Conservation (phyloP, 768 basidiomycete genomes). For the Dendrothele bispora region DNA sequence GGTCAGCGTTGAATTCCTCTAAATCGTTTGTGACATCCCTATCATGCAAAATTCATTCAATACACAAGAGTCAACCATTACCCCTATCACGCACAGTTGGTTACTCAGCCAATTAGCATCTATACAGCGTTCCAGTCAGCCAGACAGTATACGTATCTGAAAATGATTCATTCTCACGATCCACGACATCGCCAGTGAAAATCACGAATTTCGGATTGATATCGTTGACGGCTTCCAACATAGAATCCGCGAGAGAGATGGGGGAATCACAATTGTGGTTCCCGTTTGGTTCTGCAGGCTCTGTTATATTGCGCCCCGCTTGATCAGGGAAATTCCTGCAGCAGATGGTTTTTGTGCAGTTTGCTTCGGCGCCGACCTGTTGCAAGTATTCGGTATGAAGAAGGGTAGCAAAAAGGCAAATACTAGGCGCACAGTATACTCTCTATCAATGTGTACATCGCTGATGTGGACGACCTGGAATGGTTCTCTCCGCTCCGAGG, state of each 20-base stretch:
- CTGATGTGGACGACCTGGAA: slow-evolving; percentile 35
- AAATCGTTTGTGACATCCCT: slow-evolving; percentile 28
- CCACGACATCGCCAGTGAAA: slow-evolving; percentile 43
- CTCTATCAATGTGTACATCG: slow-evolving; percentile 40
- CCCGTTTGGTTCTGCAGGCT: slow-evolving; percentile 32
- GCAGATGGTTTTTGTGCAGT: slow-evolving; percentile 39
- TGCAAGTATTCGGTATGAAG: neutral
- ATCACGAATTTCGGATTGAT: slow-evolving; percentile 28
- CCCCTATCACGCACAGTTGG: slow-evolving; percentile 18
- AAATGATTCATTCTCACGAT: slow-evolving; percentile 18
- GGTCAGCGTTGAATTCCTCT: slow-evolving; percentile 25
- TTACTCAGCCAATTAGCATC: slow-evolving; percentile 30
- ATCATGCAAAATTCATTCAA: neutral
- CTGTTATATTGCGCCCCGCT: slow-evolving; percentile 16
- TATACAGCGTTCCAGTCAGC: slow-evolving; percentile 22
- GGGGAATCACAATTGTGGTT: slow-evolving; percentile 36
- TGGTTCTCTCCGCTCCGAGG: slow-evolving; percentile 17
- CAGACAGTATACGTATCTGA: slow-evolving; percentile 27
- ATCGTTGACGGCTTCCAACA: slow-evolving; percentile 31
- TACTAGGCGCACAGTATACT: slow-evolving; percentile 26
- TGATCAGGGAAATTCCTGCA: slow-evolving; percentile 30
- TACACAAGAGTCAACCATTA: neutral
- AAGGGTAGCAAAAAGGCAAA: neutral
- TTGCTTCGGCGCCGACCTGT: slow-evolving; percentile 33
- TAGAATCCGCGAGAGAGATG: slow-evolving; percentile 30